Percentiles rank a stretch among this genome's conserved stretches.
phyloP scores from a whole-genome alignment of 2,329 filamentous ascomycete species.

The Colletotrichum zoysiae region DNA sequence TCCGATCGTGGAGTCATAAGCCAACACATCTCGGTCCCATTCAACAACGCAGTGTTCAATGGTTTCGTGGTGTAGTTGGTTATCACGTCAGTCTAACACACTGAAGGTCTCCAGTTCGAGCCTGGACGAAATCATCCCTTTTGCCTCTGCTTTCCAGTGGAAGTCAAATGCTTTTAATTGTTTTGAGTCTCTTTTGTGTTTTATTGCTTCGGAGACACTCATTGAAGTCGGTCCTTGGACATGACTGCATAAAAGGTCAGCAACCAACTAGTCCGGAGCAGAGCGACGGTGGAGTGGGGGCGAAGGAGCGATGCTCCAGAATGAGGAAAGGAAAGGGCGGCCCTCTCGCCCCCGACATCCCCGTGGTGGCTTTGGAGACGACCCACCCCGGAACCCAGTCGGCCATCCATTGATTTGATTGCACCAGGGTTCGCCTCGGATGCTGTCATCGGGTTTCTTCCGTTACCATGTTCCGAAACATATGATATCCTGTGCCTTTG shows the following conservation, averaged over 20 bases:
- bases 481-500: neutral
- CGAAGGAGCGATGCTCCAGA: neutral
- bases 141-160: no score
- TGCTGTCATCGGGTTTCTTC: neutral
- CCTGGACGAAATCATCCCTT: conserved; percentile 15
- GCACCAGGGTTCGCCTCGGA: conserved; percentile 17
- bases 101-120: conserved; percentile 37
- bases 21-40: fast-evolving
- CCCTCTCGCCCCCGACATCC: conserved; percentile 39
- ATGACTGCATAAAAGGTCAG: no score
- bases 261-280: no score
- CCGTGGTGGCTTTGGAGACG: conserved; percentile 18
- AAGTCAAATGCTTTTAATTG: no score
- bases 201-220: no score
- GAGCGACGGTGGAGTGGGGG: no score
- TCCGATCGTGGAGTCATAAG: no score
- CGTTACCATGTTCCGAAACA: conserved; percentile 6
- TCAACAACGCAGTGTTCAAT: no score
- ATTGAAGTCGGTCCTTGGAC: no score
- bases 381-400: conserved; percentile 31
- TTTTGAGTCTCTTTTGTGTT: no score
- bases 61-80: conserved; percentile 54
- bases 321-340: neutral
- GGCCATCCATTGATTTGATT: neutral
- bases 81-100: conserved; percentile 62